Base-by-base conservation (phyloP, 2,329 filamentous ascomycete genomes). In the Fusarium globosum region DNA sequence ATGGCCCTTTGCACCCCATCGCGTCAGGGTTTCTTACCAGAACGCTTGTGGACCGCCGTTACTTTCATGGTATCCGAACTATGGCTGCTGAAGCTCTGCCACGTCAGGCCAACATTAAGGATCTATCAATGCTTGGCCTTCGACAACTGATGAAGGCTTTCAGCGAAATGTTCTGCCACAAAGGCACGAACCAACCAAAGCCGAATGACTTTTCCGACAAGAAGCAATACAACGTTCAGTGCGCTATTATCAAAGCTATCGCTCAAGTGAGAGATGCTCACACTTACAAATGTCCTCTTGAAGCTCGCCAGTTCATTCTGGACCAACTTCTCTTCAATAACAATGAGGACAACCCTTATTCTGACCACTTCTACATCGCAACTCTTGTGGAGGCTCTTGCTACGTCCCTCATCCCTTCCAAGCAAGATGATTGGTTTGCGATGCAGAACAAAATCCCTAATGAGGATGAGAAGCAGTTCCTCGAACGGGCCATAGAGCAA, bases 301-400 rank as follows among this genome's bases (percentile, higher is more conserved):
- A 91, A 59, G 94, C 94, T 10, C 93, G 95, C 65, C 89, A 90
- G 43, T 97, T 98, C 81, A 89, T 99, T 53, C 89, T 97, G 28
- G 95, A 98, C 76, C 93, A 97, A 79, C 86, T 99, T 39, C 92
- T 93, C 55, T 96, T 95, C 84, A 99, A 99, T 79, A 95, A 99
- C 82, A 99, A 99, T 79, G 92, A 93, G 6, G 92, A 93, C 68
- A 99, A 99, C 77, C 83, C 92, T 56, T 97, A 90, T 79, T 97
- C 95, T 10, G 97, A 99, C 78, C 92, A 95, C 71, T 91, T 94
- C 77, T 99, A 98, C 79, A 90, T 99, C 61, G 91, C 94, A 13
- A 93, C 88, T 28, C 86, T 99, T 30, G 93, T 99, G 14, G 85
- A 87, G 46, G 86, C 88, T 1, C 81, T 92, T 33, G 87, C 90